Percentiles rank a stretch among this genome's conserved stretches.
Evolutionary conservation across 1,139 yeast genomes (phyloP).

Genomic region (Taphrina deformans): DNA sequence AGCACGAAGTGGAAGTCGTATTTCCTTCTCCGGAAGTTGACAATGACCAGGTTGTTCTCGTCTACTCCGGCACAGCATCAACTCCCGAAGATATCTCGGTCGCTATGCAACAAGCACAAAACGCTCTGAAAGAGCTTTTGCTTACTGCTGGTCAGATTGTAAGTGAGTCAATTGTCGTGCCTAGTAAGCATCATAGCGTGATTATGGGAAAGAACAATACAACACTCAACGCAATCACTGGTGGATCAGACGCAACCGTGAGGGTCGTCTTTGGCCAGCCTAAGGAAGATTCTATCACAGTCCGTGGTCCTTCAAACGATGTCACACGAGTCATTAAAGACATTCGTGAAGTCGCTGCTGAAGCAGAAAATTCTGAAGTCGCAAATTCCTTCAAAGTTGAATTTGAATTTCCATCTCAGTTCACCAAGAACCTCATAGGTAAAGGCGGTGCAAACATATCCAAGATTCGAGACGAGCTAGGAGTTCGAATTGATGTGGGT

Average conservation of each 20-base stretch:
- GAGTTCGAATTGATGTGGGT: conserved; percentile 69
- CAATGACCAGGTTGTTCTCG: conserved; percentile 51
- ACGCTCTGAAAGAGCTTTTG: conserved; percentile 60
- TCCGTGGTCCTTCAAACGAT: conserved; percentile 63
- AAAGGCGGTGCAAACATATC: conserved; percentile 77
- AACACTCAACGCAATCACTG: conserved; percentile 56
- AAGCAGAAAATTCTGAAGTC: conserved; percentile 62
- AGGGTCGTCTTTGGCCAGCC: conserved; percentile 42
- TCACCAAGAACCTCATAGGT: conserved; percentile 82
- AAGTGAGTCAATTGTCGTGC: conserved; percentile 54
- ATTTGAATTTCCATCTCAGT: conserved; percentile 63
- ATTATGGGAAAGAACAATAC: conserved; percentile 55
- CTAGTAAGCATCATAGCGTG: conserved; percentile 58
- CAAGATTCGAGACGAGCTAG: conserved; percentile 71
- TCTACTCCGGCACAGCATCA: conserved; percentile 48
- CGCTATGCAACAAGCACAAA: conserved; percentile 51
- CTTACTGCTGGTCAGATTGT: conserved; percentile 58
- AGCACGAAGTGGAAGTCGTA: conserved; percentile 57
- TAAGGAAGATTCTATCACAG: conserved; percentile 55
- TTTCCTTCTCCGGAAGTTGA: conserved; percentile 52
- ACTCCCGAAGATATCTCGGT: conserved; percentile 49
- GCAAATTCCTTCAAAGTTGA: conserved; percentile 59
- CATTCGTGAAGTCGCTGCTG: conserved; percentile 58
- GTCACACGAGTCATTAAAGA: conserved; percentile 58
- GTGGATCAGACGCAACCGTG: conserved; percentile 43